A percentile compares a stretch with the other conserved stretches of the same genome.
Conservation (phyloP, 1,139 yeast species). For the Candida labiduridarum region DNA sequence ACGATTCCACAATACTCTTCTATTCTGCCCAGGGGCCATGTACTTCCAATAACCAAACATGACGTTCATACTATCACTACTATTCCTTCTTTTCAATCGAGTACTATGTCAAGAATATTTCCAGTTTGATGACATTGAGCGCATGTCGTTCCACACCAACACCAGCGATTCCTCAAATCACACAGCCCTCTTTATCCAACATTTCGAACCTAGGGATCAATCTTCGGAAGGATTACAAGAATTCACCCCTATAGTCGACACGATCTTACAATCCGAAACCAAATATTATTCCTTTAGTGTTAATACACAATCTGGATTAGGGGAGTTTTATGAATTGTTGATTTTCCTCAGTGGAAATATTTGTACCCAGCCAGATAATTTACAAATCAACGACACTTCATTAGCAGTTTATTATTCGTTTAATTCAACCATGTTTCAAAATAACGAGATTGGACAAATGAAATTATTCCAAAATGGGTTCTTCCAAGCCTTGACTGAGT, state of each 20-base stretch:
- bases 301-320: conserved; percentile 48
- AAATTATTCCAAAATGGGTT: conserved; percentile 49
- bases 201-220: conserved; percentile 3
- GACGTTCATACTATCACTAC: not conserved
- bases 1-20: not conserved
- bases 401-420: conserved; percentile 54
- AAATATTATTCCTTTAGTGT: conserved; percentile 50
- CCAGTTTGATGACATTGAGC: not conserved
- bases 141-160: not conserved
- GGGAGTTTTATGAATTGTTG: conserved; percentile 53
- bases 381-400: conserved; percentile 32
- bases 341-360: conserved; percentile 64
- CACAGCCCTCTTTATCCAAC: not conserved
- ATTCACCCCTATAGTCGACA: conserved; percentile 45
- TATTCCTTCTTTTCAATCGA: not conserved
- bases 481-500: conserved; percentile 54
- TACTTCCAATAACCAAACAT: not conserved
- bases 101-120: conserved; percentile 1
- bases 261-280: conserved; percentile 40
- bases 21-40: not conserved
- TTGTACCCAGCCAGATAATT: conserved; percentile 49
- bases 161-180: not conserved
- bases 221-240: conserved; percentile 37
- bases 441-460: conserved; percentile 35
- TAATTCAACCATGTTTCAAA: conserved; percentile 40